Evolutionary conservation across 805 yeast species (phyloP), one percentile per base, ranked within the genome.

Genomic region (Candida ovalis): DNA sequence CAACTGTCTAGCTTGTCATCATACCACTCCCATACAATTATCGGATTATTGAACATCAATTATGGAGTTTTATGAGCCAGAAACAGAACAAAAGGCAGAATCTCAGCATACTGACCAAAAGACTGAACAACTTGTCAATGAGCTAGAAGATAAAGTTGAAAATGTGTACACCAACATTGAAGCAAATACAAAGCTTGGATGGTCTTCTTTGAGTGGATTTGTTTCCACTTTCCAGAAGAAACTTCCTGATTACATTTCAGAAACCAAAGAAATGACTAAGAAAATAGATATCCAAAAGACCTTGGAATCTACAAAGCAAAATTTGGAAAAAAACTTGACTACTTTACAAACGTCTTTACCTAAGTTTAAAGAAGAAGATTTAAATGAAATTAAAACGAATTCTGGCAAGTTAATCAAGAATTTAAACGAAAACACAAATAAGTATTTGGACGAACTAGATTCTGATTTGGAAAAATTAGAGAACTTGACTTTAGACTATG

Each of bases 401-500:
- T 50, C 63, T 7, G 62, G 55, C 15, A 58, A 60, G 32, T 38
- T 60, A 42, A 55, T 68, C 28, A 50, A 57, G 33, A 53, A 58
- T 37, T 47, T 67, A 32, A 65, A 62, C 33, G 63, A 62, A 41
- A 66, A 72, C 52, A 82, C 90, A 7, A 88, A 86, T 55, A 75
- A 74, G 41, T 80, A 77, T 44, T 70, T 90, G 43, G 91, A 88
- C 52, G 77, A 79, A 7, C 73, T 91, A 51, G 97, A 90, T 63
- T 69, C 78, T 53, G 84, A 82, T 55, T 71, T 91, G 41, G 96
- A 87, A 56, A 72, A 73, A 45, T 82, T 88, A 7, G 97, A 91
- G 62, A 77, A 76, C 44, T 67, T 75, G 28, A 91, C 96, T 0
- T 78, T 84, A 1, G 70, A 71, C n/a, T 81, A 78, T 57, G 79